These are phyloP conservation scores for Sodiomyces alkalinus DNA, from an alignment of 2,329 filamentous ascomycete species.

Conservation along the genomic window DNA sequence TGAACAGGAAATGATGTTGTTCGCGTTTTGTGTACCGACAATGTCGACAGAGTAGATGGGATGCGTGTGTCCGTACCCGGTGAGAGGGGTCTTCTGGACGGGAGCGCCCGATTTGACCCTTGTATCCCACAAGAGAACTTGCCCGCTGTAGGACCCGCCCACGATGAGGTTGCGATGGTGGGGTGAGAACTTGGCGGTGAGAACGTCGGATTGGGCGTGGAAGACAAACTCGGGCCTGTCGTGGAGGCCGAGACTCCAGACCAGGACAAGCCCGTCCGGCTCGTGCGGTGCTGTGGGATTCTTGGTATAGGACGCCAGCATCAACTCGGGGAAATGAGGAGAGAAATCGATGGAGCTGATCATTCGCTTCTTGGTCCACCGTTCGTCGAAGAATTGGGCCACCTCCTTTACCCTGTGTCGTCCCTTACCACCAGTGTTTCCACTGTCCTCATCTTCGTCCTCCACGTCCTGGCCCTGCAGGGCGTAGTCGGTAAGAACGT, in stretches of 20 bases:
- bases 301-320: constrained; percentile 93
- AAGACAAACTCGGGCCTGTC: constrained; percentile 93
- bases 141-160: constrained; percentile 89
- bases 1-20: constrained; percentile 94
- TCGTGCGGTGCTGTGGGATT: constrained; percentile 91
- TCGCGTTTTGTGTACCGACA: constrained; percentile 94
- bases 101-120: constrained; percentile 76
- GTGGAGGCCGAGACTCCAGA: constrained; percentile 94
- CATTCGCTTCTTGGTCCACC: constrained; percentile 96
- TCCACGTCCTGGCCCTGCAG: constrained; percentile 60
- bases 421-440: constrained; percentile 48
- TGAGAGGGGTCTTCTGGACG: constrained; percentile 90
- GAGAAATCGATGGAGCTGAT: constrained; percentile 93
- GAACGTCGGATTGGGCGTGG: constrained; percentile 87
- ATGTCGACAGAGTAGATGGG: constrained; percentile 93
- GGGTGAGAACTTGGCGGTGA: constrained; percentile 94
- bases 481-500: constrained; percentile 89
- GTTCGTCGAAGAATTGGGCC: constrained; percentile 83
- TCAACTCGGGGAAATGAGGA: constrained; percentile 82
- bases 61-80: constrained; percentile 88
- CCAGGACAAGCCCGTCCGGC: constrained; percentile 81
- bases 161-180: constrained; percentile 95
- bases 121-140: constrained; percentile 94
- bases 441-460: constrained; percentile 67
- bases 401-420: constrained; percentile 71